A percentile compares a stretch with the other conserved stretches of the same genome.
Evolutionary conservation across 495 filamentous ascomycete genomes (phyloP).

Genomic region (Penicillium arizonense): DNA sequence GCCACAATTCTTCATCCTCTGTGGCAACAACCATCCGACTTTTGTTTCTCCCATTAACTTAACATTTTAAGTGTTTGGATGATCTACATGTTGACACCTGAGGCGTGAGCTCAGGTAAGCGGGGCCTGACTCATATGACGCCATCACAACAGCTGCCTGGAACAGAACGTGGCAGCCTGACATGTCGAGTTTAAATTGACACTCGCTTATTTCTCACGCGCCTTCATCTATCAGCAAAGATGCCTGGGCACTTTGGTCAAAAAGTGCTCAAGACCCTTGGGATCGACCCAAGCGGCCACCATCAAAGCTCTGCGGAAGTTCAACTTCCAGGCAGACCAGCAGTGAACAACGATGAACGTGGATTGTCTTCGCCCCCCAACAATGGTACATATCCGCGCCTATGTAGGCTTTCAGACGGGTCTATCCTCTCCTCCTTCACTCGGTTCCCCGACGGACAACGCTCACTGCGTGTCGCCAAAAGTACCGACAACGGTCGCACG

Average conservation of each 20-base stretch:
- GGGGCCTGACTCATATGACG: no score
- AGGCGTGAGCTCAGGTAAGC: no score
- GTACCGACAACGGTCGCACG: conserved; percentile 34
- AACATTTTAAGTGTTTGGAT: no score
- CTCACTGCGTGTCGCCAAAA: conserved; percentile 32
- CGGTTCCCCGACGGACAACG: conserved; percentile 29
- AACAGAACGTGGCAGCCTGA: no score
- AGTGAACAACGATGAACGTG: conserved; percentile 39
- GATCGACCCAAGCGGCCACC: not conserved
- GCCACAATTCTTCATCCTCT: no score
- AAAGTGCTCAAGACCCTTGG: conserved; percentile 37
- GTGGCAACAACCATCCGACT: no score
- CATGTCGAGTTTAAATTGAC: not conserved
- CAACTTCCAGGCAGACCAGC: conserved; percentile 19
- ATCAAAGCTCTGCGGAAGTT: not conserved
- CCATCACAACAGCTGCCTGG: no score
- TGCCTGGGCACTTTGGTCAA: conserved; percentile 37
- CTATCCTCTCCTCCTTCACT: conserved; percentile 42
- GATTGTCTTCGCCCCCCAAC: conserved; percentile 38
- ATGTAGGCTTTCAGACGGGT: conserved; percentile 36
- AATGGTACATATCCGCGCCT: conserved; percentile 43
- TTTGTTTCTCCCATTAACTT: no score
- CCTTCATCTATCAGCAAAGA: not conserved
- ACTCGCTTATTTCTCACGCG: not conserved
- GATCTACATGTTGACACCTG: no score